Conservation (phyloP, 163 green algal genomes). For the Volvox carteri region DNA sequence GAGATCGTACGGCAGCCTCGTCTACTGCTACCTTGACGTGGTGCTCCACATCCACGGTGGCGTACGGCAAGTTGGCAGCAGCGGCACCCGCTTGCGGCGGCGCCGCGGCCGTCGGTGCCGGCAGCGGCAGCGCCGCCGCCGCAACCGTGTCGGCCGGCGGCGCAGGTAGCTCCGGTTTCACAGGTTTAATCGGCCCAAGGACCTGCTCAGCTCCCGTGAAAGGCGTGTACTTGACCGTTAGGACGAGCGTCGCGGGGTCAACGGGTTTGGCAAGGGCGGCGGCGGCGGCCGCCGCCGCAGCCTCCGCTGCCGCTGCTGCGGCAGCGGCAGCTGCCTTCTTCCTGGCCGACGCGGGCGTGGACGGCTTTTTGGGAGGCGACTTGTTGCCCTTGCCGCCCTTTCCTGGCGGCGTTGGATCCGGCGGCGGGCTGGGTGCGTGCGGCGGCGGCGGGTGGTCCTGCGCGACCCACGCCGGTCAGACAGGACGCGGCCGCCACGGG, state of each 20-base stretch:
- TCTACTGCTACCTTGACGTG: slow-evolving; percentile 60
- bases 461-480: not conserved
- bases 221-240: slow-evolving; percentile 46
- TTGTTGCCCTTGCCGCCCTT: not conserved
- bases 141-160: not conserved
- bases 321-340: slow-evolving; percentile 33
- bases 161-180: not conserved
- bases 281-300: slow-evolving; percentile 4
- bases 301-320: slow-evolving; percentile 5
- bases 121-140: not conserved
- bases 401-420: not conserved
- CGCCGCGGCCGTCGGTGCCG: not conserved
- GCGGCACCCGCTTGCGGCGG: not conserved
- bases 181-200: slow-evolving; percentile 19
- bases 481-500: not conserved
- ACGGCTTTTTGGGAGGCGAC: slow-evolving; percentile 11
- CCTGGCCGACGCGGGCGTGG: not conserved
- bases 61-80: slow-evolving; percentile 17
- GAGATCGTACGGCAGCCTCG: slow-evolving; percentile 56
- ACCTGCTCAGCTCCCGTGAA: not conserved
- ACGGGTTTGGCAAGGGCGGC: slow-evolving; percentile 28
- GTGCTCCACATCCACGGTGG: slow-evolving; percentile 46
- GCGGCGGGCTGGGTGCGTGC: not conserved
- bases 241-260: slow-evolving; percentile 22
- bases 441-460: not conserved